Conservation (phyloP, 2,329 filamentous ascomycete genomes). For the Hypomyces perniciosus region DNA sequence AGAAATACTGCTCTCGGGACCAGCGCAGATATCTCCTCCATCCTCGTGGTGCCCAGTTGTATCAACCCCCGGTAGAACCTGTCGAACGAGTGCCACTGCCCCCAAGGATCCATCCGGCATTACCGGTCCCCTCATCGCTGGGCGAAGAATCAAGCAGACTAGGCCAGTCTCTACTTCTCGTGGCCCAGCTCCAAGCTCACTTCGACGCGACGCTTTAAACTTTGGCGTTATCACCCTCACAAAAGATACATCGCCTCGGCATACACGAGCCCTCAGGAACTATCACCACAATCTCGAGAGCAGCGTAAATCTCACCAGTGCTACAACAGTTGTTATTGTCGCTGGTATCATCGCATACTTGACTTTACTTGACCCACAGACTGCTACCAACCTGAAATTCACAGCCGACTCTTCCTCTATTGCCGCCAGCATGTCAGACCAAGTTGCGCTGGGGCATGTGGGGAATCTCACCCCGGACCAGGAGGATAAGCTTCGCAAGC, state of each 20-base stretch:
- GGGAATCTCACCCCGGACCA: conserved; percentile 87
- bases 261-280: not conserved
- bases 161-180: too few relatives aligned
- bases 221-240: not conserved
- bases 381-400: not conserved
- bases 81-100: not conserved
- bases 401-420: not conserved
- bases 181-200: too few relatives aligned
- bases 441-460: conserved; percentile 62
- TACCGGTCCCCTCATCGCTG: too few relatives aligned
- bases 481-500: conserved; percentile 78
- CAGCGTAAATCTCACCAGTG: not conserved
- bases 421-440: conserved; percentile 3
- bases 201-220: not conserved
- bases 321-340: conserved; percentile 1
- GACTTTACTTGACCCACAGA: not conserved
- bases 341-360: not conserved
- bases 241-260: not conserved
- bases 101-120: too few relatives aligned
- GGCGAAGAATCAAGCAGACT: too few relatives aligned
- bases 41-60: not conserved
- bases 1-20: not conserved
- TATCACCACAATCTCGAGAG: conserved; percentile 1
- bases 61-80: not conserved
- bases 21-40: not conserved